A percentile compares a stretch with the other conserved stretches of the same genome.
These are phyloP conservation scores for Entoloma clypeatum DNA, from an alignment of 1,284 basidiomycete species.

Conservation along the genomic window DNA sequence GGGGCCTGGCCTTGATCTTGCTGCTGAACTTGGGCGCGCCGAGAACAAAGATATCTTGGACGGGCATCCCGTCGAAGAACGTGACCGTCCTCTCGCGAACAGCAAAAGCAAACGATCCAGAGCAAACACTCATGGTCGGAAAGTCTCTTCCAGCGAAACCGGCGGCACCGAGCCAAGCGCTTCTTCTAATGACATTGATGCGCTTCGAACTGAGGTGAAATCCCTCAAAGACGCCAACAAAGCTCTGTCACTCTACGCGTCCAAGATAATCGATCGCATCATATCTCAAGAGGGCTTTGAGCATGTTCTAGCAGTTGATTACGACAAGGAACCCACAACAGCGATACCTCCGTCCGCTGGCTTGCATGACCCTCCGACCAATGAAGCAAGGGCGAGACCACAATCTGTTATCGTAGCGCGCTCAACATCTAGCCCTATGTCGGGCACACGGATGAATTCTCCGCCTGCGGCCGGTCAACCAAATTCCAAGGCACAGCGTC, in stretches of 20 bases:
- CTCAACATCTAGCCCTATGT: conserved; percentile 36
- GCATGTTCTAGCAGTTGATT: conserved; percentile 87
- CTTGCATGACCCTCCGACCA: conserved; percentile 26
- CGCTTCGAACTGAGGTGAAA: conserved; percentile 78
- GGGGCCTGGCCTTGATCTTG: conserved; percentile 83
- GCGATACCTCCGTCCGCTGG: conserved; percentile 29
- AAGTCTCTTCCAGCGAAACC: conserved; percentile 34
- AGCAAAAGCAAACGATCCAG: conserved; percentile 51
- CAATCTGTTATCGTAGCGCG: conserved; percentile 56
- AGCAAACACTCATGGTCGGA: conserved; percentile 43
- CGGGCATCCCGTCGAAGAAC: conserved; percentile 49
- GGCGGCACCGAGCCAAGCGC: conserved; percentile 38
- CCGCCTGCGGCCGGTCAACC: conserved; percentile 28
- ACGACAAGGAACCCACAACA: conserved; percentile 54
- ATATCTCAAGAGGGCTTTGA: conserved; percentile 93
- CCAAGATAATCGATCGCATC: conserved; percentile 95
- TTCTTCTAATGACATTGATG: conserved; percentile 57
- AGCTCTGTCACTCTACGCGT: conserved; percentile 88
- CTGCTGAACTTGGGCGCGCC: conserved; percentile 85
- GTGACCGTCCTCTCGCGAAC: conserved; percentile 42
- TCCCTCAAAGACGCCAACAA: conserved; percentile 93
- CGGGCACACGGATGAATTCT: conserved; percentile 31
- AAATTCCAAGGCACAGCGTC: conserved; percentile 50
- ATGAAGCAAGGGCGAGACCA: conserved; percentile 46
- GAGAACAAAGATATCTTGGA: conserved; percentile 76